Evolutionary conservation across 2,329 filamentous ascomycete genomes (phyloP).

Genomic region (Talaromyces sp.): DNA sequence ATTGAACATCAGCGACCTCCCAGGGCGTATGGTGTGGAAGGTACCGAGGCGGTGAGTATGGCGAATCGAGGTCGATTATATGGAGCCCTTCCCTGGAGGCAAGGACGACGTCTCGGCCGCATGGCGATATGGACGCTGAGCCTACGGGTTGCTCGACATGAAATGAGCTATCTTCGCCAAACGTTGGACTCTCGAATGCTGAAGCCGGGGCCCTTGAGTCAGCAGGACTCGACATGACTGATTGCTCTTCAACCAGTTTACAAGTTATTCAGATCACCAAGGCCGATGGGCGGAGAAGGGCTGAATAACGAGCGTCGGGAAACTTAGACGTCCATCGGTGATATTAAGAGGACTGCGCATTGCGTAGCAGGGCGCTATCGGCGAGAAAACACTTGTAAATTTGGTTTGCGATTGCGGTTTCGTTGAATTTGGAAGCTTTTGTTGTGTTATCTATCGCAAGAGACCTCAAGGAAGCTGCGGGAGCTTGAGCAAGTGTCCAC

Average conservation of each 20-base stretch:
- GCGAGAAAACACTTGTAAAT: background rate
- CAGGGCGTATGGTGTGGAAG: conserved; percentile 85
- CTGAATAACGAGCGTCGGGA: background rate
- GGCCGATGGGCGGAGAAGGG: background rate
- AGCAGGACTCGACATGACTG: conserved; percentile 33
- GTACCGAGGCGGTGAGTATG: conserved; percentile 79
- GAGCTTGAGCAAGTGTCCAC: conserved; percentile 9
- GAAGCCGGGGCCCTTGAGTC: conserved; percentile 42
- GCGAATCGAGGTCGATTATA: conserved; percentile 87
- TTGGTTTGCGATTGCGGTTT: background rate
- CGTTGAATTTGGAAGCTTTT: background rate
- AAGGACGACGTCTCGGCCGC: conserved; percentile 82
- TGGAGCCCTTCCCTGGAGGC: conserved; percentile 86
- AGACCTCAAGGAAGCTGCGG: conserved; percentile 8
- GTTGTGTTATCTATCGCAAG: background rate
- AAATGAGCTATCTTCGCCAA: conserved; percentile 79
- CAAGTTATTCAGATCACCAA: background rate
- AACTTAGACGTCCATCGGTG: background rate
- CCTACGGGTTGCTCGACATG: conserved; percentile 76
- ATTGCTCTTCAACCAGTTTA: background rate
- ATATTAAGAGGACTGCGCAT: conserved; percentile 10
- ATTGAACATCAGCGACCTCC: conserved; percentile 93
- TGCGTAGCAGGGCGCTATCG: background rate
- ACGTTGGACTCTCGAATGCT: conserved; percentile 81
- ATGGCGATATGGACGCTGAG: conserved; percentile 88